Conservation (phyloP, 2,329 filamentous ascomycete genomes). For the Fusarium sp. region DNA sequence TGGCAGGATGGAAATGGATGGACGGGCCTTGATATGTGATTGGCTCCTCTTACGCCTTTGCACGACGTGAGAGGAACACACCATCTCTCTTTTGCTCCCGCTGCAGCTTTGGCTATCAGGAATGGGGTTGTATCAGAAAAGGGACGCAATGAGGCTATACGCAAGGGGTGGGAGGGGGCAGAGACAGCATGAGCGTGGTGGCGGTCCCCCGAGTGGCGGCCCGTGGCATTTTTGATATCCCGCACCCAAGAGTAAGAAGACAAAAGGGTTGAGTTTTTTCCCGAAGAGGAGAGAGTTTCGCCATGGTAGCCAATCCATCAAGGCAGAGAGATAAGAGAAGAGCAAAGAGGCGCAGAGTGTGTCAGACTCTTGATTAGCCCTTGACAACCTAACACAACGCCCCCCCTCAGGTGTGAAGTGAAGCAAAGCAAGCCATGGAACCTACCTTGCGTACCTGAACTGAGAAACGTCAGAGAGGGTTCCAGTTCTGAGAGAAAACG, state of each 20-base stretch:
- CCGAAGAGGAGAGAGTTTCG: neutral
- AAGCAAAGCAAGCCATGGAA: neutral
- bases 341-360: neutral
- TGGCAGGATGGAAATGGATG: constrained; percentile 30
- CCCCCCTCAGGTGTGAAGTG: neutral
- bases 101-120: neutral
- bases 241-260: constrained; percentile 10
- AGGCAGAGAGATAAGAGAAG: constrained; percentile 9
- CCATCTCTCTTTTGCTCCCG: constrained; percentile 1
- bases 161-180: constrained; percentile 21
- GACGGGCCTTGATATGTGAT: constrained; percentile 13
- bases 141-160: constrained; percentile 28
- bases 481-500: neutral
- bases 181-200: constrained; percentile 11
- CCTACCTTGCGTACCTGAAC: neutral
- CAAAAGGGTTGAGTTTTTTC: constrained; percentile 14
- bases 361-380: constrained; percentile 2
- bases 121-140: constrained; percentile 13
- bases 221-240: neutral
- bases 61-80: constrained; percentile 19
- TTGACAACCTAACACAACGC: neutral
- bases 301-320: neutral
- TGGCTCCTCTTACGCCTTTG: constrained; percentile 17
- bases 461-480: neutral
- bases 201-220: constrained; percentile 10